phyloP scores from a whole-genome alignment of 805 yeast species.

The Lachancea cidri region DNA sequence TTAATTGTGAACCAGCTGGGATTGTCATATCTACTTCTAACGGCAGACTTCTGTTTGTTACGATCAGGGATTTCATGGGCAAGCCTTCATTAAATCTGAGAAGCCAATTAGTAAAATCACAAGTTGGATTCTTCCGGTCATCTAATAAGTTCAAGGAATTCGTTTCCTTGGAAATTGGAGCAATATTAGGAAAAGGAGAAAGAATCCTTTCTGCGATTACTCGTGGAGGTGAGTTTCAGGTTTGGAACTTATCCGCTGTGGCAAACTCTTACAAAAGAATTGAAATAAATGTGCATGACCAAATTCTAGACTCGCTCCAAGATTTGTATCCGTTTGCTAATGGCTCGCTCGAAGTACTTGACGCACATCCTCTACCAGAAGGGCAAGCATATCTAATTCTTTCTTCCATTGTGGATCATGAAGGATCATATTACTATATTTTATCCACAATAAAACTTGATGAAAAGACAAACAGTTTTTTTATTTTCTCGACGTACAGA shows the following conservation, averaged over 20 bases:
- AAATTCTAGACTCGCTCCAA: conserved; percentile 38
- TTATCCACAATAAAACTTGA: conserved; percentile 47
- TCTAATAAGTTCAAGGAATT: conserved; percentile 38
- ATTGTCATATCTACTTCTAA: conserved; percentile 62
- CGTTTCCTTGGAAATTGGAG: conserved; percentile 53
- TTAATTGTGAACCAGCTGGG: conserved; percentile 70
- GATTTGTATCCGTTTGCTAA: conserved; percentile 49
- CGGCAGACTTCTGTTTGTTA: conserved; percentile 58
- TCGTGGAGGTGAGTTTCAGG: conserved; percentile 40
- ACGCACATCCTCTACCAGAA: conserved; percentile 47
- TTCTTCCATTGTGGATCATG: conserved; percentile 38
- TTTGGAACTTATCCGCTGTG: conserved; percentile 45
- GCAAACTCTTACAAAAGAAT: conserved; percentile 38
- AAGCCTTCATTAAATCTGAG: conserved; percentile 39
- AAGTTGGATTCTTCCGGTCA: conserved; percentile 33
- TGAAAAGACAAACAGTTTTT: conserved; percentile 45
- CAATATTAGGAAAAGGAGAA: conserved; percentile 46
- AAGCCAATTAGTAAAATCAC: conserved; percentile 29
- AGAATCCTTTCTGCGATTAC: conserved; percentile 39
- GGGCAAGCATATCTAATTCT: conserved; percentile 44
- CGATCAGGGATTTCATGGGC: conserved; percentile 64
- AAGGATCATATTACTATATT: conserved; percentile 37
- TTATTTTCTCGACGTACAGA: conserved; percentile 60
- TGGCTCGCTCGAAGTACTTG: conserved; percentile 51
- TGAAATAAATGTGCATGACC: conserved; percentile 34